Base-by-base conservation (phyloP, 345 rosid genomes). In the Gossypium raimondii region DNA sequence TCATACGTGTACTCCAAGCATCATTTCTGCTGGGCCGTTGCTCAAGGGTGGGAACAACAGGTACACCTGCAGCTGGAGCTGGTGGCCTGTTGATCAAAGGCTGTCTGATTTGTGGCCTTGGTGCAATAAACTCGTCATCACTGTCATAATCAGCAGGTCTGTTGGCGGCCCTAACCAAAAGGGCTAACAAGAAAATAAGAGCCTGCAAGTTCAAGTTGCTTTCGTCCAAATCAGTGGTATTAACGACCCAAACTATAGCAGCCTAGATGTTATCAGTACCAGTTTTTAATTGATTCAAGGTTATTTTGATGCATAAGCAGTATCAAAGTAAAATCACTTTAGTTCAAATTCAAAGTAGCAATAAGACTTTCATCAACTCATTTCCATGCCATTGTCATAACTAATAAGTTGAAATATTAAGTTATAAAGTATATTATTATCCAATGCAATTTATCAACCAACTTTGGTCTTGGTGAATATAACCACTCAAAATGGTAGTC, bases 1-100 rank as follows among this genome's bases (percentile, higher is more conserved):
- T 87, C 99, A 96, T 90, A 13, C 99, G 93, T 76, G 97, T 76
- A 76, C 98, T 96, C 99, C 99, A 96, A 56, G 98, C 97, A 85
- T 96, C 99, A 79, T 86, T 96, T 83, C 98, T 90, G 90, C 89
- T 82, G 1, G 97, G 92, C 61, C 99, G 98, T 70, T 90, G 89
- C 78, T 96, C 99, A 74, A 86, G 83, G 77, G 90, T 65, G 47
- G 90, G 91, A 75, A 90, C 81, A 74, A 87, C 97, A 50, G 98
- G 94, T 50, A 84, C 92, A 73, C 97, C 99, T 2, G 93, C 63
- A 47, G 93, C 90, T 68, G 97, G 88, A 71, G 70, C 80, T 2
- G 90, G 84, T 59, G 89, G 92, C 55, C 95, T 86, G 81, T 81
- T 88, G 77, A 95, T 48, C 86, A 95, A 83, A 62, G 98, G 99